Conservation (phyloP, 2,329 filamentous ascomycete genomes). For the Ilyonectria mors-panacis region DNA sequence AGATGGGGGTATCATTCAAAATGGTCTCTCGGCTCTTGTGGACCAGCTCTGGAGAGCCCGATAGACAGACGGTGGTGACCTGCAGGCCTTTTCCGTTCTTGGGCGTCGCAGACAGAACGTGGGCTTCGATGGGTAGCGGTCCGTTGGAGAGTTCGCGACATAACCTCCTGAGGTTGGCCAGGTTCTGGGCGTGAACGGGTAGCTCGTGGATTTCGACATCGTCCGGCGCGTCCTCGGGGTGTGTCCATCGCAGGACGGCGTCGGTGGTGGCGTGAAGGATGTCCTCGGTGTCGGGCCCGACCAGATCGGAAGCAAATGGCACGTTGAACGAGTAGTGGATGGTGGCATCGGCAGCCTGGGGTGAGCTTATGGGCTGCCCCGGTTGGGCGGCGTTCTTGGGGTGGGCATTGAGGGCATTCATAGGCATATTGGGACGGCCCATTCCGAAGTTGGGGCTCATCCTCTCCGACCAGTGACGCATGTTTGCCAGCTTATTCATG, state of each 20-base stretch:
- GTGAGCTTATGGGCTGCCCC: conserved; percentile 73
- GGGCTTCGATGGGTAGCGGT: conserved; percentile 82
- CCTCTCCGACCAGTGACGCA: conserved; percentile 81
- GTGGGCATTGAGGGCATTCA: conserved; percentile 70
- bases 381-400: conserved; percentile 69
- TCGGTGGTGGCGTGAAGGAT: conserved; percentile 92
- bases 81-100: conserved; percentile 77
- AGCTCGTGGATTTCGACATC: conserved; percentile 89
- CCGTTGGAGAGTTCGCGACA: conserved; percentile 86
- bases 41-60: conserved; percentile 88
- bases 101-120: conserved; percentile 86
- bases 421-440: conserved; percentile 71
- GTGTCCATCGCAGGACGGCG: conserved; percentile 92
- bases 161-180: conserved; percentile 82
- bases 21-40: conserved; percentile 92
- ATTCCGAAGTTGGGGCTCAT: conserved; percentile 79
- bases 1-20: conserved; percentile 91
- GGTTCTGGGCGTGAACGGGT: conserved; percentile 91
- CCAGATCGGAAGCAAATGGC: conserved; percentile 92
- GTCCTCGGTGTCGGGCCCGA: conserved; percentile 93
- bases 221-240: conserved; percentile 88
- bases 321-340: conserved; percentile 98
- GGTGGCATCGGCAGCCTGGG: conserved; percentile 79
- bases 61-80: conserved; percentile 91
- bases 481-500: conserved; percentile 81